Evolutionary conservation across 306 rosid species (phyloP), one percentile per base, ranked within the genome.

Genomic region (Corylus americana): DNA sequence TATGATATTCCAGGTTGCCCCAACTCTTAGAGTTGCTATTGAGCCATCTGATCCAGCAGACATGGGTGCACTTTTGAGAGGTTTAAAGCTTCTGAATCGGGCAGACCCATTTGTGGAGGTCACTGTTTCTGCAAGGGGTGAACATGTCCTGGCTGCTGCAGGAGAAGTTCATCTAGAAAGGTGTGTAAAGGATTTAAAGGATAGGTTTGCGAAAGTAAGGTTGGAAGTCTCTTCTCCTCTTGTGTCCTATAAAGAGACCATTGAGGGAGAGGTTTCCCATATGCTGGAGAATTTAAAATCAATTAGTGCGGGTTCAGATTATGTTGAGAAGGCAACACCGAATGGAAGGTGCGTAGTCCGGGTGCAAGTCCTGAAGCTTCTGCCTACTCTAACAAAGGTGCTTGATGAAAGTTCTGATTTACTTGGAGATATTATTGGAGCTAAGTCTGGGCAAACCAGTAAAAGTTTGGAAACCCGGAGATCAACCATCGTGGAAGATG

Each of bases 141-240:
- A 92, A 75, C 92, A 89, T 75, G 93, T 94, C 49, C 85, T 94
- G 71, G 87, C 94, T 71, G 98, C 97, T 4, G 97, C 97, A 1
- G 98, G 98, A 49, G 98, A 94, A 81, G 97, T 94, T 78, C 97
- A 92, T 86, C 97, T 92, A 5, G 93, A 94, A 85, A 88, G 98
- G 78, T 94, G 98, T 86, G 74, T 91, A 82, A 92, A 91, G 81
- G 97, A 94, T 88, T 87, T 94, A 73, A 87, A 90, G 88, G 98
- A 92, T 3, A 91, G 98, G 76, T 94, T 94, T 86, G 97, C 98
- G 0, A 92, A 89, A 88, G 89, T 92, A 48, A 85, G 85, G 78
- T 80, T 92, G 90, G 89, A 89, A 79, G 93, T 92, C 70, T 94
- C 97, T 62, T 89, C 94, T 0, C 98, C 98, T 57, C 92, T 94